Percentiles rank a stretch among this genome's conserved stretches.
Evolutionary conservation across 345 rosid genomes (phyloP).

Genomic region (Excoecaria cochinchinensis): DNA sequence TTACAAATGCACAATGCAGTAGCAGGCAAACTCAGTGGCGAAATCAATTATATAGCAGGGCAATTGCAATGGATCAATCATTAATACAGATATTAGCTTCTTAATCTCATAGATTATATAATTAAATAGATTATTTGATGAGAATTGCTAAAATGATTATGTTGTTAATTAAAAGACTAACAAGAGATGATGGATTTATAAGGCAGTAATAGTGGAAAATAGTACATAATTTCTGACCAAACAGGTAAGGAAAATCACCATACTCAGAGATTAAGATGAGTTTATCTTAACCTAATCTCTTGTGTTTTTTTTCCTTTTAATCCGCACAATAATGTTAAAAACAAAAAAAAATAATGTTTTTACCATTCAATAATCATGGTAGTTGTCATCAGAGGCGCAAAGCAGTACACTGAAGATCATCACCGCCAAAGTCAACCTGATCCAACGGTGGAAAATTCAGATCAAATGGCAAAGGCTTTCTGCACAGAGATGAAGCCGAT

Average conservation of each 20-base stretch:
- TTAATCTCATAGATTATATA: too few species aligned
- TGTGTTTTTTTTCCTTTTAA: background rate
- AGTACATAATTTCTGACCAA: background rate
- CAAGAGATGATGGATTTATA: conserved; percentile 6
- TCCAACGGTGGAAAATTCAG: conserved; percentile 88
- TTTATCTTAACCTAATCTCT: conserved; percentile 8
- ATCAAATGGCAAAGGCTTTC: conserved; percentile 57
- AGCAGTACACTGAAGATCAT: conserved; percentile 77
- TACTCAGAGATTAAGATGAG: conserved; percentile 10
- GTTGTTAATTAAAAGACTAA: background rate
- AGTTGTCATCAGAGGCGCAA: conserved; percentile 65
- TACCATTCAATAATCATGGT: conserved; percentile 3
- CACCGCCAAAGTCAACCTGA: conserved; percentile 54
- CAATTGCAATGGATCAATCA: too few species aligned
- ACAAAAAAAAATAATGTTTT: background rate
- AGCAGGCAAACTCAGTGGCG: too few species aligned
- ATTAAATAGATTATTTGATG: too few species aligned
- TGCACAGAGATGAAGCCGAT: conserved; percentile 40
- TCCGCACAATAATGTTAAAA: conserved; percentile 4
- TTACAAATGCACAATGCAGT: too few species aligned
- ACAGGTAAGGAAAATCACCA: background rate
- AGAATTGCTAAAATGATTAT: background rate
- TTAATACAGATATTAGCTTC: too few species aligned
- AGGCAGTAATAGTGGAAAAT: background rate
- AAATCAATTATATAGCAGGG: too few species aligned